Base-by-base conservation (phyloP, 169 alveolate genomes). In the Eimeria acervulina region DNA sequence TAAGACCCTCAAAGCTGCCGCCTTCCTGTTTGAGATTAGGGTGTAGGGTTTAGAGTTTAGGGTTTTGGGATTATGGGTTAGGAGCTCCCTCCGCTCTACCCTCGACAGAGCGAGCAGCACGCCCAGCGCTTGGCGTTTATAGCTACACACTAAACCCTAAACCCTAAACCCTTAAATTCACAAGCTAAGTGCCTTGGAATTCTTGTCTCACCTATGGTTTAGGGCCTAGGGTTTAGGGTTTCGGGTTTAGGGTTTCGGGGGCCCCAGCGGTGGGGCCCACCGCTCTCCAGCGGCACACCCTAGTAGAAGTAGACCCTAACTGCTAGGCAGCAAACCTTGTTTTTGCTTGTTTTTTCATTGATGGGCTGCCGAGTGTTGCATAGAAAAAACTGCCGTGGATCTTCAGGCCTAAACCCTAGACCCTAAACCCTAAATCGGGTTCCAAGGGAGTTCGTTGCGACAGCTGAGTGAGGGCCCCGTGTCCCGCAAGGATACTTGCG, bases 251-350 rank as follows among this genome's bases (percentile, higher is more conserved):
- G 81, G 44, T 13, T 36, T 36, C 6, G 26, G 81, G 81, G 81
- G 81, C 81, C 81, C 81, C 81, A 31, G 26, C 47, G 47, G 47
- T 70, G 47, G 47, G 47, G 81, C 81, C 81, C 81, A 28, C 81
- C 42, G 47, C 68, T 13, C 68, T 13, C 7, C 28, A 21, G 68
- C 68, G 19, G 21, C 68, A 59, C n/a, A 59, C 28, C 68, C 68
- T 59, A 59, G 68, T 3, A 0, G 21, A 0, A 4, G 3, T 59
- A 12, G 19, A 59, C 26, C 68, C 68, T 21, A 59, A 59, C 19
- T 3, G n/a, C 8, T 59, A 59, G 7, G n/a, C n/a, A 59, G 7
- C 0, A 59, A 59, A 12, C 81, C 15, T n/a, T 15, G 6, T 28
- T 15, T 36, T 70, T 26, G 40, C 21, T 70, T 70, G 10, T 70